phyloP scores from a whole-genome alignment of 1,284 basidiomycete genomes.

The Retiboletus fuscus region DNA sequence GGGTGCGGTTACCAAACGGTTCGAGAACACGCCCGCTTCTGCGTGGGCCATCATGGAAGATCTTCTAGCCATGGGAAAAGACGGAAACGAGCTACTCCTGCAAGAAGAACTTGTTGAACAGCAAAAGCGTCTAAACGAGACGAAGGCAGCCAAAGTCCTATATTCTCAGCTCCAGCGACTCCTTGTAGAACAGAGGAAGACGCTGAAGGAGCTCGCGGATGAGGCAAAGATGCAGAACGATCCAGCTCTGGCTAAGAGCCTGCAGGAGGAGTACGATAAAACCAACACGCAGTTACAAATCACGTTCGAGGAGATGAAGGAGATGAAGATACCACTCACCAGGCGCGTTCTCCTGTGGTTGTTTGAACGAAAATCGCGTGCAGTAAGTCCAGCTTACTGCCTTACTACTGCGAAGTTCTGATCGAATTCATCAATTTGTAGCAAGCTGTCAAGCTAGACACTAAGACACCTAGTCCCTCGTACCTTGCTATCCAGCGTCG shows the following conservation, averaged over 20 bases:
- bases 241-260: not conserved
- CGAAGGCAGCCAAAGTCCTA: not conserved
- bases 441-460: slow-evolving; percentile 22
- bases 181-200: slow-evolving; percentile 32
- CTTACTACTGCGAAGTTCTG: not conserved
- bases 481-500: too few species aligned
- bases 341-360: slow-evolving; percentile 31
- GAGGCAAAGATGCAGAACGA: slow-evolving; percentile 25
- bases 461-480: not conserved
- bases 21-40: slow-evolving; percentile 8
- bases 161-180: too few species aligned
- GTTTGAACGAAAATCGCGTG: slow-evolving; percentile 16
- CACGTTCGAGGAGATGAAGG: slow-evolving; percentile 34
- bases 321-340: slow-evolving; percentile 36
- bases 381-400: slow-evolving; percentile 20
- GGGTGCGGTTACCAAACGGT: slow-evolving; percentile 44
- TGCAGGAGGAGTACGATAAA: slow-evolving; percentile 31
- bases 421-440: not conserved
- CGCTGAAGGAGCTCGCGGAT: slow-evolving; percentile 29
- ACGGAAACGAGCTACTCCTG: slow-evolving; percentile 24
- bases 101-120: slow-evolving; percentile 46
- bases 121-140: slow-evolving; percentile 26
- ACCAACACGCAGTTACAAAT: slow-evolving; percentile 22
- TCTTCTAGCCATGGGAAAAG: not conserved
- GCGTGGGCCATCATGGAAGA: slow-evolving; percentile 23